Base-by-base conservation (phyloP, 2,329 filamentous ascomycete genomes). In the Fonsecaea erecta region DNA sequence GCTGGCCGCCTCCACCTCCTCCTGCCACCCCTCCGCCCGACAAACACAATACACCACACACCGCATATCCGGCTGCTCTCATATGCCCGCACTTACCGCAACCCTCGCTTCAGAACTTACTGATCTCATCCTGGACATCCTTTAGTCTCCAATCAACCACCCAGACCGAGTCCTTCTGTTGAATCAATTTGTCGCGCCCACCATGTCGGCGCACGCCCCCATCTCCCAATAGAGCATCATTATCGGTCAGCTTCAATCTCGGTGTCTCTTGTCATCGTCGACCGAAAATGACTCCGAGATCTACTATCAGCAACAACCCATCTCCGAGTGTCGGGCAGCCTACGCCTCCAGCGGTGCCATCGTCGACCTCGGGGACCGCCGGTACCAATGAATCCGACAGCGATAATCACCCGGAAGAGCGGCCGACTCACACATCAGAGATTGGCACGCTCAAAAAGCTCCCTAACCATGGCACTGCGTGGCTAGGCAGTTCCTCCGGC, bases 401-500 rank as follows among this genome's bases (percentile, higher is more conserved):
- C 53, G 67, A 69, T 43, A 65, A 64, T 46, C 53, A 37, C 9
- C 63, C 68, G 34, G 71, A 72, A 64, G 67, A 70, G 48, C 69
- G 67, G 8, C 71, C 71, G 43, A 67, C 67, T n/a, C 71, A 72
- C 43, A 73, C 74, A 9, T 75, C 76, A 48, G 78, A 80, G 70
- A 78, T 80, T 52, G 79, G 79, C 53, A 79, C 78, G 60, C 70
- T 81, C 59, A 79, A 75, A 30, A 77, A 79, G 21, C 75, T 79
- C 53, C 76, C 77, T 2, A 77, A 77, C 43, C 76, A 80, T 43
- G 79, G 81, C 65, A 83, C 81, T 57, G 78, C 83, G 60, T 85
- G 84, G 70, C 80, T 84, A 32, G 83, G 83, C 28, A 83, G 81
- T 69, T 81, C 81, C 12, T 83, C 79, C 46, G 83, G 83, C 2